Base-by-base conservation (phyloP, 2,329 filamentous ascomycete species). In the Arthroderma uncinatum region DNA sequence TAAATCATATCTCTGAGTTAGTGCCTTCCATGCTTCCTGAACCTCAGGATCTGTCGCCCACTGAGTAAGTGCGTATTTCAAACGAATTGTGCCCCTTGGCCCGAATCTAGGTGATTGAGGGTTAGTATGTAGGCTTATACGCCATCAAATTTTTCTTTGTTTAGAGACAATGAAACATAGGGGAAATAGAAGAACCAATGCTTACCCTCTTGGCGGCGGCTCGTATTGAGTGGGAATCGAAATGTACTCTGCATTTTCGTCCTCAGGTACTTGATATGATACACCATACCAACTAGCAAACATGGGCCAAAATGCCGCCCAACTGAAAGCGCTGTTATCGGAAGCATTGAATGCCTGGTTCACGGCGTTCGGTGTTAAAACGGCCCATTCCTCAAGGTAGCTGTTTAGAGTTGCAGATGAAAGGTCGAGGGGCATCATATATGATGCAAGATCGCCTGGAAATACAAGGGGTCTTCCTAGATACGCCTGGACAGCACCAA, bases 31-130 rank as follows among this genome's bases (percentile, higher is more conserved):
- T 1, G 74, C 73, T 19, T 71, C 62, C 42, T 72, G 65, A 2
- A 79, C 76, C 34, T 74, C 71, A 0, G 68, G 63, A 44, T 71
- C 64, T 55, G 71, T 66, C 0, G 77, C 74, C 78, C 78, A 81
- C 16, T 74, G 67, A 0, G 69, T 65, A 0, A 80, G 63, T 1
- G 66, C 72, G 60, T 76, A 78, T 0, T 66, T 67, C 12, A 68
- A 69, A 0, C 71, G 70, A 9, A 73, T 64, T 4, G 66, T 71
- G 4, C 62, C 66, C 5, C 70, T 68, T 0, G 76, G 74, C 0
- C 77, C 77, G 55, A 74, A 80, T 3, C 76, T 62, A 40, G 21
- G 50, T 56, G 19, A 10, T 10, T 14, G 21, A 10, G 0, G 16
- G 21, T 44, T 19, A 44, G 23, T 33, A 55, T 9, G 4, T 25